These are phyloP conservation scores for Scenedesmus sp. DNA, from an alignment of 163 green algal species.

Conservation along the genomic window DNA sequence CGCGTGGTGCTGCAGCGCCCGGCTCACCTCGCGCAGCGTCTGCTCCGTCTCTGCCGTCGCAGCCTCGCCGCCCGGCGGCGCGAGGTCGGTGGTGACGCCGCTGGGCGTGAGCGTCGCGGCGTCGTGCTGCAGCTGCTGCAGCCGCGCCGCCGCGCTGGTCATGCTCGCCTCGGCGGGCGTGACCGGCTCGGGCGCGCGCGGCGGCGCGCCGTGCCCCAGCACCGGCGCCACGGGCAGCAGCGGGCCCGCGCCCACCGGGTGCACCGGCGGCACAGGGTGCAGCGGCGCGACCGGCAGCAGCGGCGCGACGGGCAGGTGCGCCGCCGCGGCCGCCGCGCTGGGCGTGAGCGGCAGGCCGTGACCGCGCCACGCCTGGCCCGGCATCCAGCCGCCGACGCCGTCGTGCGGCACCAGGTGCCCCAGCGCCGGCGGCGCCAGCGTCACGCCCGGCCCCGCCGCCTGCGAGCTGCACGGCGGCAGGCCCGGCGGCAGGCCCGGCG, in stretches of 20 bases:
- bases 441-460: constrained; percentile 3
- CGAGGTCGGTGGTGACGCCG: constrained; percentile 7
- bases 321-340: constrained; percentile 31
- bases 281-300: constrained; percentile 25
- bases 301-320: constrained; percentile 7
- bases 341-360: constrained; percentile 2
- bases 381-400: constrained; percentile 6
- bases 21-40: constrained; percentile 31
- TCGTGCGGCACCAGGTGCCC: constrained; percentile 6
- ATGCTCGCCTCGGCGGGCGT: constrained; percentile 46
- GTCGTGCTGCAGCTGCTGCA: constrained; percentile 47
- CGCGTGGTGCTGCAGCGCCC: constrained; percentile 24
- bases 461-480: constrained; percentile 11
- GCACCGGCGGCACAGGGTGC: constrained; percentile 31
- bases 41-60: constrained; percentile 18
- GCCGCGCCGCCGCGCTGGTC: constrained; percentile 34
- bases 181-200: constrained; percentile 35
- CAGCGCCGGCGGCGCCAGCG: constrained; percentile 8
- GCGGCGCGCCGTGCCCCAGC: not conserved
- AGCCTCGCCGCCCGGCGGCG: constrained; percentile 13
- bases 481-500: no score
- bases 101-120: constrained; percentile 12
- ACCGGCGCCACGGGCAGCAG: constrained; percentile 35
- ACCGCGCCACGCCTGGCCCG: not conserved
- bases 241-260: constrained; percentile 2